These are phyloP conservation scores for Fusarium sp. DNA, from an alignment of 2,329 filamentous ascomycete genomes.

Conservation along the genomic window DNA sequence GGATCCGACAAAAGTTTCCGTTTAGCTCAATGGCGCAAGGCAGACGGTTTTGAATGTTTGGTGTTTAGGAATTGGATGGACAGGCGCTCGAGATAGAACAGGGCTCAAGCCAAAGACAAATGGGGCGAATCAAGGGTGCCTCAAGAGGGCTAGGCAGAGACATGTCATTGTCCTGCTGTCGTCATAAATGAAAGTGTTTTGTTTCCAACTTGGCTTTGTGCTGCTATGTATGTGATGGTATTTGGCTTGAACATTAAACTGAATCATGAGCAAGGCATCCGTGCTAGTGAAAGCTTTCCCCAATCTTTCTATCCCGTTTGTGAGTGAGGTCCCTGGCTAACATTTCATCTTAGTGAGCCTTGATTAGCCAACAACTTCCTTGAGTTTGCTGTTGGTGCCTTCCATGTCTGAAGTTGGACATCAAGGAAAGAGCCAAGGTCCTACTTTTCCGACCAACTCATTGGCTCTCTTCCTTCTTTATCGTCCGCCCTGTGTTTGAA, in stretches of 20 bases:
- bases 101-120: slow-evolving; percentile 37
- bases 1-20: slow-evolving; percentile 25
- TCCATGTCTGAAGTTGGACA: slow-evolving; percentile 15
- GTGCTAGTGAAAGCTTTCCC: slow-evolving; percentile 1
- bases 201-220: slow-evolving; percentile 1
- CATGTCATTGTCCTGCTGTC: slow-evolving; percentile 9
- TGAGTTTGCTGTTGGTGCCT: slow-evolving; percentile 5
- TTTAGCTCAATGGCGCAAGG: slow-evolving; percentile 38
- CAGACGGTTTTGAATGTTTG: slow-evolving; percentile 26
- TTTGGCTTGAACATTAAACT: slow-evolving; percentile 13
- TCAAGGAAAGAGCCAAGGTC: slow-evolving; percentile 24
- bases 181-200: slow-evolving; percentile 16
- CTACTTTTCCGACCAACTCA: slow-evolving; percentile 35
- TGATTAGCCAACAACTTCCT: slow-evolving; percentile 16
- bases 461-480: slow-evolving; percentile 10
- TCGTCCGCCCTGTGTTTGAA: slow-evolving; percentile 24
- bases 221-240: too few species aligned
- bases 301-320: not conserved
- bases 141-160: slow-evolving; percentile 5
- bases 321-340: slow-evolving; percentile 6
- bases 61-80: slow-evolving; percentile 19
- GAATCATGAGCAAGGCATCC: slow-evolving; percentile 18
- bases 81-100: slow-evolving; percentile 40
- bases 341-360: slow-evolving; percentile 3
- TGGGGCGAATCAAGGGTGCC: slow-evolving; percentile 21